Percentiles rank a stretch among this genome's conserved stretches.
These are phyloP conservation scores for Durusdinium trenchii DNA, from an alignment of 73 alveolate species.

Conservation along the genomic window DNA sequence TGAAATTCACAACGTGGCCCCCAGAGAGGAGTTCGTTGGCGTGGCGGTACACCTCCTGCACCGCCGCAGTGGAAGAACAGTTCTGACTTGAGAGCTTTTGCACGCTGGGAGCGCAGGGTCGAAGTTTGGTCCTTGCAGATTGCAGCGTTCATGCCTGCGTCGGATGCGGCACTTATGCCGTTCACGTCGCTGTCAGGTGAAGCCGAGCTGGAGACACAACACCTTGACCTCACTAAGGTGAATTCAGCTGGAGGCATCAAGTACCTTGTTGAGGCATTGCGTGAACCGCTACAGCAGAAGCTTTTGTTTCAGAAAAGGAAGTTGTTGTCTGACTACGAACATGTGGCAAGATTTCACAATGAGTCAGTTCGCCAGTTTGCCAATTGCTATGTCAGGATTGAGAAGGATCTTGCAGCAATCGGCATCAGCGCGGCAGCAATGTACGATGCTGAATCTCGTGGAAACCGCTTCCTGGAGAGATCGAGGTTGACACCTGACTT, in stretches of 20 bases:
- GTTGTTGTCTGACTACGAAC: not conserved
- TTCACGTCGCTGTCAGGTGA: not conserved
- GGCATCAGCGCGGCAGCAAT: not conserved
- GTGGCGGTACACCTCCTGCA: not conserved
- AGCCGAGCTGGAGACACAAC: not conserved
- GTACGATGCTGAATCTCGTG: not conserved
- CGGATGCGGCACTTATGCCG: not conserved
- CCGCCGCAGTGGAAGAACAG: not conserved
- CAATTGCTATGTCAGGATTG: not conserved
- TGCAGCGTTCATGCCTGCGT: not conserved
- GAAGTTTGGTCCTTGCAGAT: not conserved
- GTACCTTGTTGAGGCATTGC: not conserved
- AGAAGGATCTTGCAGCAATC: not conserved
- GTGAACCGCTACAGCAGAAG: slow-evolving; percentile 5
- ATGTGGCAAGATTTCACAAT: not conserved
- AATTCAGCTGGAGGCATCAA: not conserved
- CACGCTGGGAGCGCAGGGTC: not conserved
- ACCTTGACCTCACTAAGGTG: not conserved
- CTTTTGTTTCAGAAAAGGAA: not conserved
- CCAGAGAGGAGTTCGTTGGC: not conserved
- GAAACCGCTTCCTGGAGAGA: not conserved
- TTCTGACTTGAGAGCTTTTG: not conserved
- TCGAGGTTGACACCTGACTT: not conserved
- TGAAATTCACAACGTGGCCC: not conserved
- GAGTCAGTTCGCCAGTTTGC: not conserved